A percentile compares a stretch with the other conserved stretches of the same genome.
Conservation (phyloP, 805 yeast genomes). For the Blastobotrys mokoenaii region DNA sequence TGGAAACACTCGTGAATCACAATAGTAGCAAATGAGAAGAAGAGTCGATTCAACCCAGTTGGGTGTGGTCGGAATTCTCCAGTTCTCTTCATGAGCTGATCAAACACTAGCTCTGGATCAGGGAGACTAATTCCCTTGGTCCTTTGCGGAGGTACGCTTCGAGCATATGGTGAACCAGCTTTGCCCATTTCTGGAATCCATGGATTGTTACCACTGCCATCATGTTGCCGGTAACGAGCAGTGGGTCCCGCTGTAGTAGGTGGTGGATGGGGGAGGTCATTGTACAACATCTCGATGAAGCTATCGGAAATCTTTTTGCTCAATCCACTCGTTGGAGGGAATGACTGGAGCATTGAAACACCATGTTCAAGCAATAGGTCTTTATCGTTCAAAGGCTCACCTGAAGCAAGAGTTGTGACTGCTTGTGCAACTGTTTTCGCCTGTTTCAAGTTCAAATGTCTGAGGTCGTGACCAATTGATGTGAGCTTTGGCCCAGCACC, state of each 20-base stretch:
- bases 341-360: background rate
- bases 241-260: background rate
- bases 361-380: background rate
- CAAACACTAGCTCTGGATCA: background rate
- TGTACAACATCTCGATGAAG: background rate
- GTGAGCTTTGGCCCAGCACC: background rate
- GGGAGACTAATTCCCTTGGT: background rate
- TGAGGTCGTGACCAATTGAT: background rate
- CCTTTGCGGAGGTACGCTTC: background rate
- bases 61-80: background rate
- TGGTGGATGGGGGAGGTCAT: constrained; percentile 1
- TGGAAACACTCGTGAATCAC: constrained; percentile 2
- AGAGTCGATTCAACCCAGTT: background rate
- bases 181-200: constrained; percentile 1
- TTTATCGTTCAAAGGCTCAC: constrained; percentile 1
- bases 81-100: background rate
- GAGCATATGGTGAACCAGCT: constrained; percentile 1
- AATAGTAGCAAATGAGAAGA: constrained; percentile 1
- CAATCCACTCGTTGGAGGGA: background rate
- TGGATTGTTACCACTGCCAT: constrained; percentile 1
- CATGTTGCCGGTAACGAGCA: background rate
- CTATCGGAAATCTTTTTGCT: constrained; percentile 1
- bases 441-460: constrained; percentile 1
- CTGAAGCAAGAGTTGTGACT: background rate
- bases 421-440: background rate